phyloP scores from a whole-genome alignment of 2,329 filamentous ascomycete species.

The Lasiodiplodia hormozganensis region DNA sequence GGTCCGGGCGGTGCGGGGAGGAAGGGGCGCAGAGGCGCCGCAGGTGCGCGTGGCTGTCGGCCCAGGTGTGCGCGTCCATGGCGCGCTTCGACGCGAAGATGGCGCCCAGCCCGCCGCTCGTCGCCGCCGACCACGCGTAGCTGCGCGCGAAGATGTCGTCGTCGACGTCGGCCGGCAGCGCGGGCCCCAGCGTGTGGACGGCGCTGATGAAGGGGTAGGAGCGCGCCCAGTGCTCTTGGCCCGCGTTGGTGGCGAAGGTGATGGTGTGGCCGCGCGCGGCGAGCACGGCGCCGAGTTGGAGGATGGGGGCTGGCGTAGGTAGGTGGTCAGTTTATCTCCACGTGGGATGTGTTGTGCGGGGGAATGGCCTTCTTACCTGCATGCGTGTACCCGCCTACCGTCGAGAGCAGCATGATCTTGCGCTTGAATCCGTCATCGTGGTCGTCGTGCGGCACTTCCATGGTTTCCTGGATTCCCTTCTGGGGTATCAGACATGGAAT shows the following conservation, averaged over 20 bases:
- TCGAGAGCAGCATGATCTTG: background rate
- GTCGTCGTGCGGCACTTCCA: background rate
- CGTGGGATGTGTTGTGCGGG: background rate
- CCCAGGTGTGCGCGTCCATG: background rate
- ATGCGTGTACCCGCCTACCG: background rate
- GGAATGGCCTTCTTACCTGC: background rate
- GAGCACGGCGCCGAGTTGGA: background rate
- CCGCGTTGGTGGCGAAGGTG: background rate
- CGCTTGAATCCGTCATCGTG: background rate
- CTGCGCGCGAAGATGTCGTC: background rate
- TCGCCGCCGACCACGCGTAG: background rate
- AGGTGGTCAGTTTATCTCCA: background rate
- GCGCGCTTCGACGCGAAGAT: background rate
- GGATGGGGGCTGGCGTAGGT: background rate
- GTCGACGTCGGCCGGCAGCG: background rate
- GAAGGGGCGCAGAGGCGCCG: background rate
- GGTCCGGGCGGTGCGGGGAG: background rate
- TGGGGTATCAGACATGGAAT: background rate
- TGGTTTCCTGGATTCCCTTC: background rate
- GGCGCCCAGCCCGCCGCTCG: background rate
- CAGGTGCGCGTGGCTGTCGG: background rate
- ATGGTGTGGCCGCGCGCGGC: background rate
- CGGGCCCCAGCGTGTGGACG: background rate
- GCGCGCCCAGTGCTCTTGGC: background rate
- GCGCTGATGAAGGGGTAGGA: background rate